Evolutionary conservation across 192 early-diverging fungal genomes (phyloP).

Genomic region (Neocallimastix lanati): DNA sequence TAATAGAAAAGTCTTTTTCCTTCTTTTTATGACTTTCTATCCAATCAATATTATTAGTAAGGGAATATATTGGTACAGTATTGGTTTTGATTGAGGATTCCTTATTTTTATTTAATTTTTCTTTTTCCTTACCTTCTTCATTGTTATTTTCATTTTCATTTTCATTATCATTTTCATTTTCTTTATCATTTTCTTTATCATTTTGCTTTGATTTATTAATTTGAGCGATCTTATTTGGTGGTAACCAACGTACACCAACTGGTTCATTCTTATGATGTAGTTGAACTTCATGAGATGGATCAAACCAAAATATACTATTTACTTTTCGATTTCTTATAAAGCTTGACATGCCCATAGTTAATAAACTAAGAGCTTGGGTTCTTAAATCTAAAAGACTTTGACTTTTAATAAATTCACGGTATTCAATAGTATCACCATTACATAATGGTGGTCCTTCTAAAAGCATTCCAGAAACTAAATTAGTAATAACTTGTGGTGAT

Average conservation of each 20-base stretch:
- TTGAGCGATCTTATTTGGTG: conserved; percentile 14
- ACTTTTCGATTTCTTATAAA: conserved; percentile 52
- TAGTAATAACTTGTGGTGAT: conserved; percentile 42
- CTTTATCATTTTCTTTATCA: conserved; percentile 16
- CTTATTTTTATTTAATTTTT: conserved; percentile 9
- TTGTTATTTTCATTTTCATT: conserved; percentile 1
- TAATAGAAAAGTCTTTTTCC: not conserved
- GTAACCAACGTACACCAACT: conserved; percentile 33
- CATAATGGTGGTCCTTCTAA: conserved; percentile 53
- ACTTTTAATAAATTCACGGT: conserved; percentile 33
- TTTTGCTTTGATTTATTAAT: conserved; percentile 6
- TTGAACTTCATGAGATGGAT: conserved; percentile 6
- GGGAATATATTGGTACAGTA: not conserved
- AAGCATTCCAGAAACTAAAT: conserved; percentile 39
- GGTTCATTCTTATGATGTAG: conserved; percentile 16
- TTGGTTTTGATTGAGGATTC: not conserved
- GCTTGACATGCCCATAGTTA: conserved; percentile 36
- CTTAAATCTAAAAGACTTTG: conserved; percentile 32
- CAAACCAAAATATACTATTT: conserved; percentile 36
- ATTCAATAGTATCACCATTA: conserved; percentile 65
- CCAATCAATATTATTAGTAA: not conserved
- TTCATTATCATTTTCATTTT: no score
- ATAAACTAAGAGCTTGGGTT: conserved; percentile 30
- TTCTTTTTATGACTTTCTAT: not conserved
- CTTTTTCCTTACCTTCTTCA: conserved; percentile 18